Evolutionary conservation across 169 alveolate species (phyloP), one percentile per base, ranked within the genome.

Genomic region (Cystoisospora suis): DNA sequence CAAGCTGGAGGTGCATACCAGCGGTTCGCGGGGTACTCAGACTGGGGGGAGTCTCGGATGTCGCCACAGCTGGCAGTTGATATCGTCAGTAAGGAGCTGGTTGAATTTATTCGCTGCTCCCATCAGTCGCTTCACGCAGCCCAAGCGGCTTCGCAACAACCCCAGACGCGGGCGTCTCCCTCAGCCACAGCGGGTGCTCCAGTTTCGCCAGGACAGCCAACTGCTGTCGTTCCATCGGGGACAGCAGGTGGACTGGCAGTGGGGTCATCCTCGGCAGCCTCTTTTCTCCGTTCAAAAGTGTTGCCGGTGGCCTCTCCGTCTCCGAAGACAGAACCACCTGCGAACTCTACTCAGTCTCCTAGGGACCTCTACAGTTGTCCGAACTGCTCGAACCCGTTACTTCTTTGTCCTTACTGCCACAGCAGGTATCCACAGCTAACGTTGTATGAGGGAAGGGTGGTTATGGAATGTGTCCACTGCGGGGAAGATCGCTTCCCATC

Each of bases 401-500:
- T 95, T 79, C 94, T 94, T 95, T 96, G 97, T 88, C 96, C 97
- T 36, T 83, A 77, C 46, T 95, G 98, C 89, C 95, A 87, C 89
- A 93, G 92, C 65, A 79, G 94, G 86, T 94, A 96, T 47, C 90
- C 93, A 0, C 65, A 92, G 47, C 94, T 96, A 42, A 81, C 92
- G 42, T 90, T 96, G 46, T 91, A 86, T 69, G 92, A 94, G 44
- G 95, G 94, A 42, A 75, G 72, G 70, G 95, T 91, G 29, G 93
- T 93, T 80, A 83, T 96, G 75, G 94, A 96, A 91, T 94, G 96
- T 56, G 92, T 65, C 47, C 92, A 94, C 72, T 94, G 96, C 69
- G 88, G 93, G 77, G 92, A 96, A 47, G 87, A 75, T 23, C 72
- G 77, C 27, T 88, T 92, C 36, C 87, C 90, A 44, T 81, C 89